phyloP scores from a whole-genome alignment of 441 rosid genomes.

The Gossypium lobatum region DNA sequence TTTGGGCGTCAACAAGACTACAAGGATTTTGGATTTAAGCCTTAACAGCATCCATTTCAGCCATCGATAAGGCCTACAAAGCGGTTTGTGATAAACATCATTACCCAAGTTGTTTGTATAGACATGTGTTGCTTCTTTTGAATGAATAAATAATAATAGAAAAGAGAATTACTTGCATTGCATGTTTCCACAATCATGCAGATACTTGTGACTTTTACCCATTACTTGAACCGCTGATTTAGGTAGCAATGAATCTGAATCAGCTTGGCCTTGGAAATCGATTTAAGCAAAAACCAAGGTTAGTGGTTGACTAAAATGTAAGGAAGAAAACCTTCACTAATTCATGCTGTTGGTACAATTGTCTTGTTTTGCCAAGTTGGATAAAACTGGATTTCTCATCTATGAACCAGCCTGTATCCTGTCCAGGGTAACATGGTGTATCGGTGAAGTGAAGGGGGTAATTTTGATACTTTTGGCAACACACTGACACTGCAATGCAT shows the following conservation, averaged over 20 bases:
- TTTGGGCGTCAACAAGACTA: not conserved
- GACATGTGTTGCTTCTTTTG: not conserved
- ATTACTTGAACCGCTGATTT: not conserved
- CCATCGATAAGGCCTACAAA: not conserved
- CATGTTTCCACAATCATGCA: not conserved
- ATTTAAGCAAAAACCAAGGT: not conserved
- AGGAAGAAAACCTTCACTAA: not conserved
- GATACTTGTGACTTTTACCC: not conserved
- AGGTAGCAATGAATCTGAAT: constrained; percentile 4
- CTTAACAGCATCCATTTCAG: not conserved
- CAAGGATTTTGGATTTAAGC: not conserved
- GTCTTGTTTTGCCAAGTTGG: constrained; percentile 21
- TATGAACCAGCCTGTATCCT: constrained; percentile 25
- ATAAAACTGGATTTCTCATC: constrained; percentile 7
- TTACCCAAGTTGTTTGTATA: not conserved
- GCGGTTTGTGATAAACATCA: not conserved
- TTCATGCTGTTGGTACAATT: constrained; percentile 10
- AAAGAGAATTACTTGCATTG: not conserved
- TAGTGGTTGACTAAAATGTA: not conserved
- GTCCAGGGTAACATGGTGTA: constrained; percentile 20
- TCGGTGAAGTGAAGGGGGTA: not conserved
- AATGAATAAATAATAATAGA: not conserved
- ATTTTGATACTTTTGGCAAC: not conserved
- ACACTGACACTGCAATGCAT: constrained; percentile 2
- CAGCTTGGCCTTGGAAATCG: constrained; percentile 5